Conservation (phyloP, 768 basidiomycete species). For the Scleroderma bovista region DNA sequence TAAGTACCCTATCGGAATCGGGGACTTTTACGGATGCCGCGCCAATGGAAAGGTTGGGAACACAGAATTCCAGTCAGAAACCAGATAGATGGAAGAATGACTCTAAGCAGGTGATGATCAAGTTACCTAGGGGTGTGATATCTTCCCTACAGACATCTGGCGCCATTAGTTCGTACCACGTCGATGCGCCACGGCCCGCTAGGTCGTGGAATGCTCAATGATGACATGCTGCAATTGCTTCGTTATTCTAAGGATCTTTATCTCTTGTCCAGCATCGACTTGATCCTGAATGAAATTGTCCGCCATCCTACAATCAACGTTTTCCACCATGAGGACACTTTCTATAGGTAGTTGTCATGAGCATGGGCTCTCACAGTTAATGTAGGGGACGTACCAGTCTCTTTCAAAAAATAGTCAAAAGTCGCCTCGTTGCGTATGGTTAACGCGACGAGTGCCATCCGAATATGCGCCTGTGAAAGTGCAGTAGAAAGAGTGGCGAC, state of each 20-base stretch:
- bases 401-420: conserved; percentile 36
- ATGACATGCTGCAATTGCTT: conserved; percentile 2
- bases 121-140: no score
- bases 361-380: background rate
- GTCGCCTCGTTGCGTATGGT: conserved; percentile 53
- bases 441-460: conserved; percentile 34
- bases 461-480: conserved; percentile 14
- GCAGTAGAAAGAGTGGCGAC: conserved; percentile 40
- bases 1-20: no score
- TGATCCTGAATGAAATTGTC: conserved; percentile 23
- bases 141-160: no score
- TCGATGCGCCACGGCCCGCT: no score
- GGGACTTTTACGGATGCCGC: no score
- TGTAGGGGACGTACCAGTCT: conserved; percentile 21
- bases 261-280: conserved; percentile 30
- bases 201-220: background rate
- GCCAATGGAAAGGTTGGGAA: no score
- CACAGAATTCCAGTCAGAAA: no score
- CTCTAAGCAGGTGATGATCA: no score
- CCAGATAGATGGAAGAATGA: no score
- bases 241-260: conserved; percentile 43
- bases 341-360: conserved; percentile 8
- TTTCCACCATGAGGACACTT: conserved; percentile 23
- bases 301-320: conserved; percentile 12
- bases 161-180: no score